Conservation (phyloP, 176 grass and related monocot species). For the Aegilops speltoides region DNA sequence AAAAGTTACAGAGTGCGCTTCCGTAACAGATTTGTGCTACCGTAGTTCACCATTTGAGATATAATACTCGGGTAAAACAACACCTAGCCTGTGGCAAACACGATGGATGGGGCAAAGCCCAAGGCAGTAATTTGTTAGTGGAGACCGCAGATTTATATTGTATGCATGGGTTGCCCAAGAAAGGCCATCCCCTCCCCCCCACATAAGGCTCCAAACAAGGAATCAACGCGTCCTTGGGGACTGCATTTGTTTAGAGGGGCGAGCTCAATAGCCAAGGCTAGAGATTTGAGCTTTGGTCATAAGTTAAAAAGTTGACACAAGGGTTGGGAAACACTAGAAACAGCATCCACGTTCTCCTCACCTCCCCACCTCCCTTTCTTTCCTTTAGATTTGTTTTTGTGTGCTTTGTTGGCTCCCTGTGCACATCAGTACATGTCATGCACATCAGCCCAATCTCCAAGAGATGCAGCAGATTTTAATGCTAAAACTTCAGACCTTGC, state of each 20-base stretch:
- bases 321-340: constrained; percentile 97
- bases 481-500: constrained; percentile 35
- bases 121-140: constrained; percentile 61
- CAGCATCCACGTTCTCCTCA: constrained; percentile 99
- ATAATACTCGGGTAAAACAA: constrained; percentile 58
- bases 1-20: constrained; percentile 33
- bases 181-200: constrained; percentile 50
- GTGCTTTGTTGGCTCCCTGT: constrained; percentile 47
- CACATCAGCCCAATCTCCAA: constrained; percentile 50
- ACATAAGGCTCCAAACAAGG: constrained; percentile 85
- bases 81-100: constrained; percentile 38
- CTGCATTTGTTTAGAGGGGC: constrained; percentile 52
- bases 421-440: constrained; percentile 46
- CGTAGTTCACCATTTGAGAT: constrained; percentile 31
- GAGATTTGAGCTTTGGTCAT: constrained; percentile 68
- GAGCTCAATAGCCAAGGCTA: constrained; percentile 64
- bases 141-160: constrained; percentile 48
- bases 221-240: constrained; percentile 73
- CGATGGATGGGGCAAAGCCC: constrained; percentile 48
- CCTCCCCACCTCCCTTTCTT: constrained; percentile 44
- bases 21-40: constrained; percentile 19
- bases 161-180: constrained; percentile 67
- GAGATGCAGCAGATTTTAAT: constrained; percentile 44
- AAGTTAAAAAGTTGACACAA: constrained; percentile 63
- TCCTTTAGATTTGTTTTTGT: constrained; percentile 55